These are phyloP conservation scores for Exophiala bonariae DNA, from an alignment of 2,329 filamentous ascomycete species.

Conservation along the genomic window DNA sequence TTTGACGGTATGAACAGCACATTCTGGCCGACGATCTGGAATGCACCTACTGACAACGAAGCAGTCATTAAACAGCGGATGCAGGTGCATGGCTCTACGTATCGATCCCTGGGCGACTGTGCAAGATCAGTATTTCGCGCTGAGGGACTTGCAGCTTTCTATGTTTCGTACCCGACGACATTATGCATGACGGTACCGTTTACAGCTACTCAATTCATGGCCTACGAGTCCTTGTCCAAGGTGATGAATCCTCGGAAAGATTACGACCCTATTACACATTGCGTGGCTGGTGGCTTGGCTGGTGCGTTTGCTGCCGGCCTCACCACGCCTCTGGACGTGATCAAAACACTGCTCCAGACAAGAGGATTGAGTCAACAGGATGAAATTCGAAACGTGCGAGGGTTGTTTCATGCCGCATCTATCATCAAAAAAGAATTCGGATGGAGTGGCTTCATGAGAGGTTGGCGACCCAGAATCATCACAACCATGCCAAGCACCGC, in stretches of 20 bases:
- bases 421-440: constrained; percentile 85
- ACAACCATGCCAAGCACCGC: constrained; percentile 98
- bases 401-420: constrained; percentile 74
- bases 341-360: constrained; percentile 96
- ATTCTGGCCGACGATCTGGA: not conserved
- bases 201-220: constrained; percentile 93
- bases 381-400: constrained; percentile 81
- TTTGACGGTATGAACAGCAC: constrained; percentile 75
- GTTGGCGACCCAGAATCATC: constrained; percentile 84
- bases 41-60: constrained; percentile 19
- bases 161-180: constrained; percentile 97
- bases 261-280: constrained; percentile 94
- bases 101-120: constrained; percentile 83
- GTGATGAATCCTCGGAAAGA: constrained; percentile 75
- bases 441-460: constrained; percentile 85
- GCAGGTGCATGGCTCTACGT: constrained; percentile 95
- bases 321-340: constrained; percentile 95
- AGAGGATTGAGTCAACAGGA: constrained; percentile 78
- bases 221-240: constrained; percentile 95
- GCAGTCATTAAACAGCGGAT: constrained; percentile 98
- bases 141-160: constrained; percentile 90
- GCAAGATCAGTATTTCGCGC: constrained; percentile 81
- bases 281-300: constrained; percentile 84
- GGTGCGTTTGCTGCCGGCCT: constrained; percentile 91
- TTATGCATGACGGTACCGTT: constrained; percentile 98